Conservation (phyloP, 2,329 filamentous ascomycete genomes). For the Graphiopsis chlorocephala region DNA sequence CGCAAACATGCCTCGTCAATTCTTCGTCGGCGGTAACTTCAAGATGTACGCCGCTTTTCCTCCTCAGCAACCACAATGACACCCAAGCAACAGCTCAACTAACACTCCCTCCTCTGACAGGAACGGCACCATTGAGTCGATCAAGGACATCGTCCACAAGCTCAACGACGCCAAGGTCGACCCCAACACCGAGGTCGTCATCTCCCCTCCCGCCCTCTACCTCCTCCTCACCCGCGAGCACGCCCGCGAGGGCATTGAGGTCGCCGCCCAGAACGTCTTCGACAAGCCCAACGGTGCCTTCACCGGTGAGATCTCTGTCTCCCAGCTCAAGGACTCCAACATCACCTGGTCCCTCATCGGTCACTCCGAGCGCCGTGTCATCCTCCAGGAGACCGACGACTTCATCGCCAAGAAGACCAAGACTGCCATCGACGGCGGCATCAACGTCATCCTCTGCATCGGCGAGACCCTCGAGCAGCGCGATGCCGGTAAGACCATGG, state of each 20-base stretch:
- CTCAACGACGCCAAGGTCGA: slow-evolving; percentile 84
- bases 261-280: slow-evolving; percentile 95
- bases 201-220: slow-evolving; percentile 88
- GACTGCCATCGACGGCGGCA: slow-evolving; percentile 79
- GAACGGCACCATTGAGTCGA: slow-evolving; percentile 89
- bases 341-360: slow-evolving; percentile 90
- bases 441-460: slow-evolving; percentile 94
- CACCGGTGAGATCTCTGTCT: slow-evolving; percentile 92
- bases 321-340: slow-evolving; percentile 83
- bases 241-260: slow-evolving; percentile 71
- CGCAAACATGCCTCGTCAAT: slow-evolving; percentile 41
- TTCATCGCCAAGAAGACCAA: slow-evolving; percentile 93
- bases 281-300: slow-evolving; percentile 87
- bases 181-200: slow-evolving; percentile 82
- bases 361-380: slow-evolving; percentile 90
- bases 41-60: slow-evolving; percentile 72
- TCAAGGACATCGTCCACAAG: slow-evolving; percentile 85
- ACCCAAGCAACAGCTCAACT: slow-evolving; percentile 2
- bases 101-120: slow-evolving; percentile 47
- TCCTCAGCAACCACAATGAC: slow-evolving; percentile 12
- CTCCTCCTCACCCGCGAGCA: slow-evolving; percentile 80
- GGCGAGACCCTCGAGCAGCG: slow-evolving; percentile 94
- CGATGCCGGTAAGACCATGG: slow-evolving; percentile 79
- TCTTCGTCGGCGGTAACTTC: slow-evolving; percentile 67
- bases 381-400: slow-evolving; percentile 79